A percentile compares a stretch with the other conserved stretches of the same genome.
Evolutionary conservation across 106 monocot genomes (phyloP).

Genomic region (Triglochin maritima): DNA sequence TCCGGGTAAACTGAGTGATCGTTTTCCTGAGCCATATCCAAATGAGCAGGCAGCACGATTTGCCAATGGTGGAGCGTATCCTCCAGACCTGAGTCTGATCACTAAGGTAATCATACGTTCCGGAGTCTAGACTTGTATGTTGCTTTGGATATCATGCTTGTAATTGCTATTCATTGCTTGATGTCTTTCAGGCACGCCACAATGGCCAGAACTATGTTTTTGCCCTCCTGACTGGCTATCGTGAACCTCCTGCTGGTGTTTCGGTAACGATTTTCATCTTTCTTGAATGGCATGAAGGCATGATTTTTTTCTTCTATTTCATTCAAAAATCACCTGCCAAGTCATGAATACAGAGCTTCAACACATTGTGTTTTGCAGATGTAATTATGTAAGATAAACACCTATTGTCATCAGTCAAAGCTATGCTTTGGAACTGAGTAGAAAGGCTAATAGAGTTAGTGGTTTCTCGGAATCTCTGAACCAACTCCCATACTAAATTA

Average conservation of each 20-base stretch:
- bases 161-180: not conserved
- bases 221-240: slow-evolving; percentile 87
- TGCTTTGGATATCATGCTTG: too few relatives aligned
- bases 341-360: too few relatives aligned
- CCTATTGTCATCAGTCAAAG: too few relatives aligned
- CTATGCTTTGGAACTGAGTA: too few relatives aligned
- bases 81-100: slow-evolving; percentile 23
- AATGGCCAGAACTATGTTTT: slow-evolving; percentile 63
- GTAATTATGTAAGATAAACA: not conserved
- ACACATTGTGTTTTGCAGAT: not conserved
- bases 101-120: slow-evolving; percentile 1
- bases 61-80: slow-evolving; percentile 28
- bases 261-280: slow-evolving; percentile 22
- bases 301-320: not conserved
- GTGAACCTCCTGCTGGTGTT: slow-evolving; percentile 89
- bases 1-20: slow-evolving; percentile 24
- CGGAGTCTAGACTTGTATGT: not conserved
- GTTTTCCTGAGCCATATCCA: slow-evolving; percentile 20
- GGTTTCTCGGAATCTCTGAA: too few relatives aligned
- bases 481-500: too few relatives aligned
- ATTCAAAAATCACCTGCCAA: not conserved
- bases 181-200: slow-evolving; percentile 59
- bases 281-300: not conserved
- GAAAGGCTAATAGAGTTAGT: too few relatives aligned
- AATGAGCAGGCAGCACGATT: slow-evolving; percentile 30